Evolutionary conservation across 495 filamentous ascomycete genomes (phyloP).

Genomic region (Xylaria sp.): DNA sequence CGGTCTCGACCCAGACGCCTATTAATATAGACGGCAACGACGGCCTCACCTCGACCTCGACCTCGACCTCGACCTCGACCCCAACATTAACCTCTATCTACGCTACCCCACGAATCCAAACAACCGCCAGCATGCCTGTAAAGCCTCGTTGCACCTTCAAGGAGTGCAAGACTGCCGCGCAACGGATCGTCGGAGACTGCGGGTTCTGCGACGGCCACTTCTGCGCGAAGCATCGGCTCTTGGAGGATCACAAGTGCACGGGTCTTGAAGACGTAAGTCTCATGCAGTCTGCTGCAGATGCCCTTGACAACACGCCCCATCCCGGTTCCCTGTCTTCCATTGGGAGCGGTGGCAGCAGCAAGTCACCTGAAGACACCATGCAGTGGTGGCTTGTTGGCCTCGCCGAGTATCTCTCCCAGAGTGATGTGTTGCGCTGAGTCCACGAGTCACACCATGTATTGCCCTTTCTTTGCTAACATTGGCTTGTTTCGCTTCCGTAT

Average conservation of each 20-base stretch:
- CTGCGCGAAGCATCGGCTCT: slow-evolving; percentile 90
- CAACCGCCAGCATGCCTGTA: slow-evolving; percentile 65
- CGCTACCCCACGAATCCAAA: slow-evolving; percentile 2
- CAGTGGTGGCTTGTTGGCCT: slow-evolving; percentile 61
- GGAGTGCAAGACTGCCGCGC: slow-evolving; percentile 83
- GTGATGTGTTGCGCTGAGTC: slow-evolving; percentile 32
- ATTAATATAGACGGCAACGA: slow-evolving; percentile 6
- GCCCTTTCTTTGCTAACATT: slow-evolving; percentile 36
- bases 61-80: too few species aligned
- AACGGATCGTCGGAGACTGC: slow-evolving; percentile 95
- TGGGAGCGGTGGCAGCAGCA: not conserved
- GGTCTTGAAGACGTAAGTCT: slow-evolving; percentile 85
- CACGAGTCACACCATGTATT: slow-evolving; percentile 36
- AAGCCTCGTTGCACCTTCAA: slow-evolving; percentile 89
- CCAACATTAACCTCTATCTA: not conserved
- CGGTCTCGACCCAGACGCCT: not conserved
- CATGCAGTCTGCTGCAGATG: slow-evolving; percentile 13
- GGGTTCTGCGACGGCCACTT: slow-evolving; percentile 92
- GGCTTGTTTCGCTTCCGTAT: slow-evolving; percentile 22
- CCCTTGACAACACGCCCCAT: slow-evolving; percentile 24
- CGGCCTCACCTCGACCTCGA: not conserved
- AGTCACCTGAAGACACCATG: slow-evolving; percentile 15
- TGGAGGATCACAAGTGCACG: slow-evolving; percentile 91
- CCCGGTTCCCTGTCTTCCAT: not conserved
- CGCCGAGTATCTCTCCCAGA: slow-evolving; percentile 44